Base-by-base conservation (phyloP, 257 asterid species). In the Solanum paucissectum region DNA sequence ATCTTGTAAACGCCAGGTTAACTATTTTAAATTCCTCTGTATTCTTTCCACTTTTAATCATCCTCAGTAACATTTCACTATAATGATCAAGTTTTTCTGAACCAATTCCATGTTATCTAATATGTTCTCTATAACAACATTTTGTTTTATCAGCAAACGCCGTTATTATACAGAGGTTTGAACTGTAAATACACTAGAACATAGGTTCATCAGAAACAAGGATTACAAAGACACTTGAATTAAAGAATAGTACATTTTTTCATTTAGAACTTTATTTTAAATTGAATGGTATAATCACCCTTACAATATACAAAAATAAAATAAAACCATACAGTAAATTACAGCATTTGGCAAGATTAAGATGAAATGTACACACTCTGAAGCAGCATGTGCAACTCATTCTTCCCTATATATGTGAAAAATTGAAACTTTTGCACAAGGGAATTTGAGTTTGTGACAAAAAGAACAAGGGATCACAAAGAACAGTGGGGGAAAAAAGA, bases 91-190 rank as follows among this genome's bases (percentile, higher is more conserved):
- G 7, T 71, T 71, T 3, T 32, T 29, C n/a, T 32, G 9, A 7
- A 32, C 12, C n/a, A 1, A 32, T 32, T 71, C n/a, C n/a, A 62
- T 9, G 7, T 32, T 18, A 71, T 32, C 20, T 71, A 13, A 71
- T 69, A 12, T 66, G 6, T 66, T 12, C 4, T 25, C 18, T 25
- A 11, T 32, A 33, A 33, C 9, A 52, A 52, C 9, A 52, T 52
- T 52, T 16, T 52, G 23, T 52, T 16, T 16, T 52, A 52, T 52
- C 62, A 5, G 21, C 42, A 94, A 86, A 44, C 96, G 94, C 89
- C 89, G 93, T 94, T 98, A 94, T 93, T 33, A 86, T 85, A 34
- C 4, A 66, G 13, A 20, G 20, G 32, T 13, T 85, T 25, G 62
- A 12, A 34, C 79, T 7, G 42, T 34, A 73, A 9, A 73, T 73